Percentiles rank a stretch among this genome's conserved stretches.
Evolutionary conservation across 2,329 filamentous ascomycete genomes (phyloP).

Genomic region (Pestalotiopsis fici): DNA sequence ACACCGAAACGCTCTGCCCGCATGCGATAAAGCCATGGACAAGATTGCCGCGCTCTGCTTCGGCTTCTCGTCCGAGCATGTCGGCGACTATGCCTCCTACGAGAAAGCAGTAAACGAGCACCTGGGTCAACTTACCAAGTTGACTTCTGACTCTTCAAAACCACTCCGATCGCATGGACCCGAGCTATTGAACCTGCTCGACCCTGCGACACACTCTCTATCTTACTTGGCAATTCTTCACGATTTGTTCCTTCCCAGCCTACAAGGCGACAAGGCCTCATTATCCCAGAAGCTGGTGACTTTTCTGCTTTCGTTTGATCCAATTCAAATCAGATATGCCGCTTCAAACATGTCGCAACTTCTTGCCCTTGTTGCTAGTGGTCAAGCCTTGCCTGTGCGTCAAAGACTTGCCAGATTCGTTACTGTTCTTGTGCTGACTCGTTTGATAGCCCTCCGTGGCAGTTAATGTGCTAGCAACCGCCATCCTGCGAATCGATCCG

Average conservation of each 20-base stretch:
- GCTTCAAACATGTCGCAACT: constrained; percentile 44
- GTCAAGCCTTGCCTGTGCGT: constrained; percentile 34
- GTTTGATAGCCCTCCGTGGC: constrained; percentile 45
- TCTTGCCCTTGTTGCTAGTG: constrained; percentile 39
- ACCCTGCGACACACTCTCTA: constrained; percentile 51
- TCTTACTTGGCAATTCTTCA: constrained; percentile 52
- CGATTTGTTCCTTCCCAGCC: constrained; percentile 33
- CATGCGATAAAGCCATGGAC: constrained; percentile 33
- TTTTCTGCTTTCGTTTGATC: constrained; percentile 51
- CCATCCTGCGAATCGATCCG: constrained; percentile 68
- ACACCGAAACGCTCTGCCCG: neutral
- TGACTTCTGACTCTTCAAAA: constrained; percentile 34
- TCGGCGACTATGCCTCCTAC: constrained; percentile 32
- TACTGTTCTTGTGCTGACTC: constrained; percentile 36
- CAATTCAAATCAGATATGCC: constrained; percentile 53
- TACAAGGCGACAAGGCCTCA: constrained; percentile 23
- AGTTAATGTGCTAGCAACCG: constrained; percentile 46
- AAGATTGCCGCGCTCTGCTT: constrained; percentile 37
- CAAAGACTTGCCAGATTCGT: neutral
- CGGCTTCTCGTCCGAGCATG: constrained; percentile 39
- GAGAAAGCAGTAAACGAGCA: constrained; percentile 41
- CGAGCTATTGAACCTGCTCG: constrained; percentile 46
- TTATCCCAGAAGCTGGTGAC: constrained; percentile 42
- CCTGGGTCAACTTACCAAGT: constrained; percentile 34
- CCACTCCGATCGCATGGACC: constrained; percentile 34